These are phyloP conservation scores for Aegilops bicornis DNA, from an alignment of 176 grass and related monocot genomes.

Conservation along the genomic window DNA sequence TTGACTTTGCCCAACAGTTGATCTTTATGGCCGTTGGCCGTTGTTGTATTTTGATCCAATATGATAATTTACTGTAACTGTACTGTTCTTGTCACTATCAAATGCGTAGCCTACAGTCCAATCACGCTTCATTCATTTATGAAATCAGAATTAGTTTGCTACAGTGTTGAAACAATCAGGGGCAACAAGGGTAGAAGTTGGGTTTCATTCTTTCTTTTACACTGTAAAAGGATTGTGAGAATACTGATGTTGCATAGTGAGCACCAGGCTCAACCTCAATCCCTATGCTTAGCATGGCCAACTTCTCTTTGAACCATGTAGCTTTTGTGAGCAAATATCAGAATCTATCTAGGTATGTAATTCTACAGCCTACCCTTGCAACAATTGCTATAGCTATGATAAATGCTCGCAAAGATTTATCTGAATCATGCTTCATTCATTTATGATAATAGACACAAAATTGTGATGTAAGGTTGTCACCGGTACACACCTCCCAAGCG, in stretches of 20 bases:
- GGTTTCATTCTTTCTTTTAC: background rate
- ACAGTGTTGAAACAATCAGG: background rate
- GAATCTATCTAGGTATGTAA: background rate
- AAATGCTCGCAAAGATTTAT: background rate
- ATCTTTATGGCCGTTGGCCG: background rate
- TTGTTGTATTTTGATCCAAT: background rate
- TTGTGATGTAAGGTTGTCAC: background rate
- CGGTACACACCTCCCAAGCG: constrained; percentile 45
- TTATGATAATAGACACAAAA: background rate
- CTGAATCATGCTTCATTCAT: background rate
- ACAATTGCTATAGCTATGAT: background rate
- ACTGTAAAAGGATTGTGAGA: background rate
- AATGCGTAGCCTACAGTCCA: background rate
- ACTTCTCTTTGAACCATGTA: background rate
- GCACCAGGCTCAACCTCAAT: background rate
- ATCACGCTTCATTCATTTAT: background rate
- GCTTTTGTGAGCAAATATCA: background rate
- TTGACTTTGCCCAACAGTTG: background rate
- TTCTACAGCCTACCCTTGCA: background rate
- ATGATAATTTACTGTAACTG: background rate
- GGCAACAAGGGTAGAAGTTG: no score
- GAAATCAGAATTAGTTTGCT: background rate
- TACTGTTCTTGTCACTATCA: background rate
- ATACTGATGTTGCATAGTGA: background rate
- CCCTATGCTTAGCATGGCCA: background rate